Evolutionary conservation across 208 protist species (phyloP).

Genomic region (Trypanosoma rangeli): DNA sequence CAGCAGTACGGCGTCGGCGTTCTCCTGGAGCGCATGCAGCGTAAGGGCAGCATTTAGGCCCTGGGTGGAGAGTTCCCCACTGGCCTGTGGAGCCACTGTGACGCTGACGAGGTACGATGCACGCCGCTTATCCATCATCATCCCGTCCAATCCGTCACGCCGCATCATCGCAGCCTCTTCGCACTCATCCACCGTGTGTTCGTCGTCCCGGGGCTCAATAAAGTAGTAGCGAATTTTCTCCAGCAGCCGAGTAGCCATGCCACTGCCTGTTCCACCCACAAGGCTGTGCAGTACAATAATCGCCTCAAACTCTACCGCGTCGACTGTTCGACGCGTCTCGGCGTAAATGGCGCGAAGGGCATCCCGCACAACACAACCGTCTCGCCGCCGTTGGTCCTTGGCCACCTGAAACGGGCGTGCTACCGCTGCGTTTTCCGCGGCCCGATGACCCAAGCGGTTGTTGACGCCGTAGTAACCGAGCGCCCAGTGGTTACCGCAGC

Average conservation of each 20-base stretch:
- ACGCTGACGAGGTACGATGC: conserved; percentile 70
- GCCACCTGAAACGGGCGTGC: conserved; percentile 55
- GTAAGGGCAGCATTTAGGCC: conserved; percentile 78
- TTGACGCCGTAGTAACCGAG: conserved; percentile 82
- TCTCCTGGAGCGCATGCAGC: conserved; percentile 55
- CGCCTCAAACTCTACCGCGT: conserved; percentile 62
- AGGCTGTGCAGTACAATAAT: conserved; percentile 86
- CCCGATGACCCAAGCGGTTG: conserved; percentile 40
- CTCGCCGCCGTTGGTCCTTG: conserved; percentile 64
- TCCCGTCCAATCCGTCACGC: conserved; percentile 70
- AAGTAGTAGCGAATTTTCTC: conserved; percentile 88
- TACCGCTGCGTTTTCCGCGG: conserved; percentile 38
- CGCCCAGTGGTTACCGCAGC: conserved; percentile 86
- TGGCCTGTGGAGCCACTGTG: conserved; percentile 62
- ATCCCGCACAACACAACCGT: conserved; percentile 49
- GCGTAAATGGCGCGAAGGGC: conserved; percentile 72
- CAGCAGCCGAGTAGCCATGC: conserved; percentile 67
- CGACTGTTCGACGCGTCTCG: conserved; percentile 68
- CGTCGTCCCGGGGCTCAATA: conserved; percentile 45
- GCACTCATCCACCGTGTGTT: conserved; percentile 42
- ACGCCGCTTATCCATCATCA: conserved; percentile 68
- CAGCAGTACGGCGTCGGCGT: conserved; percentile 65
- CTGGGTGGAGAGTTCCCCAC: conserved; percentile 77
- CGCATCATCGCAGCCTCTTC: conserved; percentile 54
- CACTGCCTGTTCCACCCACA: conserved; percentile 82